Conservation (phyloP, 2,329 filamentous ascomycete genomes). For the Bimuria novae-zelandiae region DNA sequence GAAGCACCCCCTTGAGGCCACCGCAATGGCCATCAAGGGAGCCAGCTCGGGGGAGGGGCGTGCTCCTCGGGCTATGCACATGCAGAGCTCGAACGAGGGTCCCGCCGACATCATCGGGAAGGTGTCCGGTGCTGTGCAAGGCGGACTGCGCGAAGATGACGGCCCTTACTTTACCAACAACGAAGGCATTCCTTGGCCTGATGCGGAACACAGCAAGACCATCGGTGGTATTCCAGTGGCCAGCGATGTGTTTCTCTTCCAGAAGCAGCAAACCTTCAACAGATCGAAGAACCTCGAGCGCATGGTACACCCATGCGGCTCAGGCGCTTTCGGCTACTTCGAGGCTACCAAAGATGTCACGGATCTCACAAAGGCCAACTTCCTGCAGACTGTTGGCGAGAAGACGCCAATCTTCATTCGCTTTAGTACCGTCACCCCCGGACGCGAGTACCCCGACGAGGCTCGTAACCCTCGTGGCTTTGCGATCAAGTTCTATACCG, state of each 20-base stretch:
- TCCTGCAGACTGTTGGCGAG: slow-evolving; percentile 47
- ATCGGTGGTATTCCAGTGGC: slow-evolving; percentile 57
- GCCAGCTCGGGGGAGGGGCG: slow-evolving; percentile 46
- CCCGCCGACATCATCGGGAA: slow-evolving; percentile 58
- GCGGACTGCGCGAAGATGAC: slow-evolving; percentile 56
- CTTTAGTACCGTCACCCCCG: slow-evolving; percentile 53
- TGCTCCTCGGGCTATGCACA: slow-evolving; percentile 45
- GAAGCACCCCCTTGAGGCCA: slow-evolving; percentile 50
- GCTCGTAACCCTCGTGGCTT: slow-evolving; percentile 56
- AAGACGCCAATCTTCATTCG: slow-evolving; percentile 52
- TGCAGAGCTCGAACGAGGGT: slow-evolving; percentile 54
- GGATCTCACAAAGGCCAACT: slow-evolving; percentile 48
- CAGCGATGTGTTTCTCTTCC: slow-evolving; percentile 58
- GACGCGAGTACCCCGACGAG: slow-evolving; percentile 53
- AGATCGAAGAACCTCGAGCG: slow-evolving; percentile 57
- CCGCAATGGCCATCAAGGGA: slow-evolving; percentile 48
- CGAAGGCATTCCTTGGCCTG: slow-evolving; percentile 58
- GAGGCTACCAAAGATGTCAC: slow-evolving; percentile 50
- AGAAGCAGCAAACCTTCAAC: slow-evolving; percentile 62
- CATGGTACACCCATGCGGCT: slow-evolving; percentile 50
- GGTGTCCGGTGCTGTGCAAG: slow-evolving; percentile 52
- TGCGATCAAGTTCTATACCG: slow-evolving; percentile 58
- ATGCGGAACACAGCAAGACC: slow-evolving; percentile 58
- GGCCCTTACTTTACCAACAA: slow-evolving; percentile 60
- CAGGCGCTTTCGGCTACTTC: slow-evolving; percentile 54